These are phyloP conservation scores for Gliomastix tumulicola DNA, from an alignment of 2,329 filamentous ascomycete species.

Conservation along the genomic window DNA sequence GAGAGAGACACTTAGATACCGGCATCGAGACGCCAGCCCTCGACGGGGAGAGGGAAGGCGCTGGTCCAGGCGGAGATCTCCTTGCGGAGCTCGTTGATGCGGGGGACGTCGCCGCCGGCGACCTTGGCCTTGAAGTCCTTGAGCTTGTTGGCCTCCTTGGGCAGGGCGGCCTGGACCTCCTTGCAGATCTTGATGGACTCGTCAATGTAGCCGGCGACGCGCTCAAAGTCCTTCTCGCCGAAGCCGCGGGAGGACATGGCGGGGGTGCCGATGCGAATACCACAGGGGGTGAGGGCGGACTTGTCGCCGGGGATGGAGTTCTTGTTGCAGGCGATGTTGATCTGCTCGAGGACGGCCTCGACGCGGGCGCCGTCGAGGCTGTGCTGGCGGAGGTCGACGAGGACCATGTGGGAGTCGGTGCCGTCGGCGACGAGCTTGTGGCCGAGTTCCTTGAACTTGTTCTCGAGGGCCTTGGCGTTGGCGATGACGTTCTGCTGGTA, in stretches of 20 bases:
- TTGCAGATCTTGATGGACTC: constrained; percentile 83
- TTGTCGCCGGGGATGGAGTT: constrained; percentile 98
- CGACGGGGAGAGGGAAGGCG: constrained; percentile 86
- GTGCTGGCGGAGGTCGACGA: constrained; percentile 85
- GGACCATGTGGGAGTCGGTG: constrained; percentile 96
- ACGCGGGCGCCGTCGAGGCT: constrained; percentile 88
- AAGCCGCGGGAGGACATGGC: constrained; percentile 98
- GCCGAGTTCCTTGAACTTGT: constrained; percentile 75
- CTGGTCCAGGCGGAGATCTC: constrained; percentile 85
- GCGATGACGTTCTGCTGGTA: constrained; percentile 90
- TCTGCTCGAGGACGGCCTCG: constrained; percentile 92
- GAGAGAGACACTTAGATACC: constrained; percentile 38
- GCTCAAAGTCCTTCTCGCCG: constrained; percentile 84
- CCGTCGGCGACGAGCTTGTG: constrained; percentile 95
- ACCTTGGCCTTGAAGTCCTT: constrained; percentile 99
- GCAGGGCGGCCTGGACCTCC: constrained; percentile 74
- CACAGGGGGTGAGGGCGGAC: constrained; percentile 87
- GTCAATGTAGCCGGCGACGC: constrained; percentile 86
- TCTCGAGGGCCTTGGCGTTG: constrained; percentile 89
- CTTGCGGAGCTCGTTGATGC: constrained; percentile 80
- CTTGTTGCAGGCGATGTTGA: constrained; percentile 99
- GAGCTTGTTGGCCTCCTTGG: constrained; percentile 98
- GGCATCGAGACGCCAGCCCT: constrained; percentile 59
- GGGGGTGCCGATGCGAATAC: constrained; percentile 92
- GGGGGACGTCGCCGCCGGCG: constrained; percentile 65